These are phyloP conservation scores for Dionaea muscipula DNA, from an alignment of 179 eudicot species.

Conservation along the genomic window DNA sequence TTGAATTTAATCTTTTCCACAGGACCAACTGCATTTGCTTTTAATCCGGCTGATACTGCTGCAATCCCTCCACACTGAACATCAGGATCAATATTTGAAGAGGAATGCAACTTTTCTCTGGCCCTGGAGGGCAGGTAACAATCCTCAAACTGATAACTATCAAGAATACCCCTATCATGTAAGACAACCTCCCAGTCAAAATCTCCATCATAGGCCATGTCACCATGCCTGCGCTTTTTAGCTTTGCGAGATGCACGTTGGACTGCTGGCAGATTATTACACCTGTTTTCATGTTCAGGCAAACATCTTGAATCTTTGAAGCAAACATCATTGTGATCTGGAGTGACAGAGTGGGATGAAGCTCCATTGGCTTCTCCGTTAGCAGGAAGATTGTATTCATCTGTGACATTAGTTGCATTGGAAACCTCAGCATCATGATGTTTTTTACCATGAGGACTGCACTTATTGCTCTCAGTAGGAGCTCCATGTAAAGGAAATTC, in stretches of 20 bases:
- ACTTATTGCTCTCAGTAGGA: neutral
- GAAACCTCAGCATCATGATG: constrained; percentile 17
- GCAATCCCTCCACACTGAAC: constrained; percentile 48
- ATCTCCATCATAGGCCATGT: constrained; percentile 97
- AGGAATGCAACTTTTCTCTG: constrained; percentile 27
- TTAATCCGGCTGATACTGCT: constrained; percentile 81
- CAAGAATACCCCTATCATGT: constrained; percentile 37
- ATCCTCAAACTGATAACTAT: constrained; percentile 26
- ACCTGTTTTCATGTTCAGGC: constrained; percentile 24
- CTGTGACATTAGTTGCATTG: constrained; percentile 13
- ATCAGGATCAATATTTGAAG: constrained; percentile 26
- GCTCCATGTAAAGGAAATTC: neutral
- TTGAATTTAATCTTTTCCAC: constrained; percentile 82
- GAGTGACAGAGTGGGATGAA: constrained; percentile 26
- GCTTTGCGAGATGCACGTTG: constrained; percentile 55
- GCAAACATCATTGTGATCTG: constrained; percentile 26
- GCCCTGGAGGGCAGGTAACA: constrained; percentile 24
- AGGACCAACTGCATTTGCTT: constrained; percentile 65
- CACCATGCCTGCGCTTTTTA: constrained; percentile 76
- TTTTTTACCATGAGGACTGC: constrained; percentile 6
- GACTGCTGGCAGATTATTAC: constrained; percentile 19
- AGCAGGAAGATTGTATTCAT: constrained; percentile 13
- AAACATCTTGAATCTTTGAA: constrained; percentile 24
- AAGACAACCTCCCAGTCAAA: constrained; percentile 65
- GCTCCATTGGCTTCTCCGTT: constrained; percentile 33